A percentile compares a stretch with the other conserved stretches of the same genome.
These are phyloP conservation scores for Gaeumannomyces tritici DNA, from an alignment of 2,329 filamentous ascomycete species.

Conservation along the genomic window DNA sequence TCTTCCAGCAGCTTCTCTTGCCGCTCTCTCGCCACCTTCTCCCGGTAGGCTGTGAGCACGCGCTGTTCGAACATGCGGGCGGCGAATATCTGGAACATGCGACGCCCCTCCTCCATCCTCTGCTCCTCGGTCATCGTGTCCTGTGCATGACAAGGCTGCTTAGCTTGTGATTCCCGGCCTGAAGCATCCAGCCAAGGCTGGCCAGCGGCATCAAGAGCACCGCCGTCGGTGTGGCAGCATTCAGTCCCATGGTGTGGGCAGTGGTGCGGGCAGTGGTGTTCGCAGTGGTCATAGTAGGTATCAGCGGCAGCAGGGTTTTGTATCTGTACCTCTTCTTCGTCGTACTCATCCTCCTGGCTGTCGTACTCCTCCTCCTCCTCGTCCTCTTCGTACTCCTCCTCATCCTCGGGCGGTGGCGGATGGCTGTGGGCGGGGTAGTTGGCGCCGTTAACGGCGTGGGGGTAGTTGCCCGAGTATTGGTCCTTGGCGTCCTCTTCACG, in stretches of 20 bases:
- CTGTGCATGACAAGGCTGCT: conserved; percentile 47
- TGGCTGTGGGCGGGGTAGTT: conserved; percentile 57
- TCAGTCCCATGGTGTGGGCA: conserved; percentile 1
- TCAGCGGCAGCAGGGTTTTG: conserved; percentile 1
- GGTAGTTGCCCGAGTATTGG: conserved; percentile 48
- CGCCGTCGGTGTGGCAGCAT: not conserved
- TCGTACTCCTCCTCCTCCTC: conserved; percentile 52
- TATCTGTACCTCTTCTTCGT: conserved; percentile 63
- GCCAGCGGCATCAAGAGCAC: not conserved
- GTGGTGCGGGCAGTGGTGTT: conserved; percentile 2
- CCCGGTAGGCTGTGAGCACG: conserved; percentile 91
- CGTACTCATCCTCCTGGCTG: conserved; percentile 57
- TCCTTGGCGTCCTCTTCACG: conserved; percentile 82
- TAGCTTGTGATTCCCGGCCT: conserved; percentile 10
- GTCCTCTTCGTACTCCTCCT: conserved; percentile 33
- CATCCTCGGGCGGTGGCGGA: conserved; percentile 53
- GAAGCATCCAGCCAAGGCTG: not conserved
- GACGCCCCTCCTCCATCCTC: conserved; percentile 94
- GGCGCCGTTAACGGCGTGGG: conserved; percentile 42
- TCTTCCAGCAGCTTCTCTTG: conserved; percentile 88
- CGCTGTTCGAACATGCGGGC: conserved; percentile 98
- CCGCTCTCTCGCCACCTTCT: conserved; percentile 90
- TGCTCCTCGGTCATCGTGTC: conserved; percentile 96
- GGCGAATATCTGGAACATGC: conserved; percentile 99
- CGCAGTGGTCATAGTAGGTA: not conserved